A percentile compares a stretch with the other conserved stretches of the same genome.
These are phyloP conservation scores for Gossypium gossypioides DNA, from an alignment of 441 rosid genomes.

Conservation along the genomic window DNA sequence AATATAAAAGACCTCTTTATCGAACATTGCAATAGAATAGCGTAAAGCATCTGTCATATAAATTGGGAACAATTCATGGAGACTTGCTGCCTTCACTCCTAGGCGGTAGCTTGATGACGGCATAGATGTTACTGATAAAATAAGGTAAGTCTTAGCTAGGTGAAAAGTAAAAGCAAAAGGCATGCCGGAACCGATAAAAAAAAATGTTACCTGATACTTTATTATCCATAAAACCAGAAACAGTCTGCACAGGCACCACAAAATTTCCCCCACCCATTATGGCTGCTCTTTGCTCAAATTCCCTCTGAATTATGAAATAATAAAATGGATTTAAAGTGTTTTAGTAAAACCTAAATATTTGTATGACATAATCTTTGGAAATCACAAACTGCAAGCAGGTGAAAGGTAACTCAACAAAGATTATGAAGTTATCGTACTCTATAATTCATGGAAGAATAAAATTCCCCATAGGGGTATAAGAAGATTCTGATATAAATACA, in stretches of 20 bases:
- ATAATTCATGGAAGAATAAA: background rate
- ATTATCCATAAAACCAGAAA: slow-evolving; percentile 61
- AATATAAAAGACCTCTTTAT: slow-evolving; percentile 50
- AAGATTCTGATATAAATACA: background rate
- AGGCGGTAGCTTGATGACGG: slow-evolving; percentile 86
- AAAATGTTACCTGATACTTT: slow-evolving; percentile 50
- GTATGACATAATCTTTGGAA: background rate
- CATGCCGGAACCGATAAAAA: background rate
- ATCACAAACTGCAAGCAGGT: background rate
- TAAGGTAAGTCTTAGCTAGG: slow-evolving; percentile 17
- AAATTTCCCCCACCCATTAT: slow-evolving; percentile 76
- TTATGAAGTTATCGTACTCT: background rate
- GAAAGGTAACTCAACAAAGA: background rate
- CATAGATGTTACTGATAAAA: slow-evolving; percentile 44
- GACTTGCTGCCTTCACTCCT: slow-evolving; percentile 72
- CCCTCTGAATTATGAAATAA: slow-evolving; percentile 44
- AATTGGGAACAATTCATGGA: slow-evolving; percentile 66
- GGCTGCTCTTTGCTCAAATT: slow-evolving; percentile 81
- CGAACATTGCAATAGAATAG: slow-evolving; percentile 58
- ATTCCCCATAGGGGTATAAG: background rate
- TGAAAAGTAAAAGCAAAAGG: slow-evolving; percentile 7
- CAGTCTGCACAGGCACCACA: slow-evolving; percentile 75
- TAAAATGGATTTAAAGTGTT: background rate
- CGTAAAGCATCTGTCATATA: slow-evolving; percentile 64
- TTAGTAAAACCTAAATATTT: background rate